Base-by-base conservation (phyloP, 2,329 filamentous ascomycete species). In the Fusarium nelsonii region DNA sequence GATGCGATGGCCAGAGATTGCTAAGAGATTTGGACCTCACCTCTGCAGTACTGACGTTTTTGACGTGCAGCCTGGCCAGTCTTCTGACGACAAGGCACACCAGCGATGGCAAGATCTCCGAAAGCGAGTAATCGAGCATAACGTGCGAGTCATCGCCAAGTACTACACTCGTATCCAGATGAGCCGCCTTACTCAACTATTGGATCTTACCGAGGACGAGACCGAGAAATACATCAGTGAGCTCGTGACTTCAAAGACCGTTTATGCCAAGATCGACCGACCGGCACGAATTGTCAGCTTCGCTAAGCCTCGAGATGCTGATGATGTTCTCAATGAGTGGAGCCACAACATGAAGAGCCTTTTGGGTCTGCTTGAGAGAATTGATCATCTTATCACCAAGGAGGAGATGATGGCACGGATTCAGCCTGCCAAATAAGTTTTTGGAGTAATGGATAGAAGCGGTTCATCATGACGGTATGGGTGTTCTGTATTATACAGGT, bases 321-420 rank as follows among this genome's bases (percentile, higher is more conserved):
- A 99, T 77, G 96, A 99, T 80, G 90, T 97, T 54, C 84, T 99
- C 76, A 99, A 99, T 78, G 96, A 99, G 82, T 99, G 96, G 96
- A 97, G 94, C 79, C 91, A 92, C 76, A 97, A 97, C 81, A 98
- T 97, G 93, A 97, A 96, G 90, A 94, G 91, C 77, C 82, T 97
- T 74, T 82, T 97, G 70, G 93, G 93, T 12, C 82, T 95, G 57
- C 78, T 97, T 77, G 94, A 97, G 85, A 88, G 94, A 68, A 97
- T 99, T 65, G 96, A 99, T 78, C 96, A 99, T 80, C 85, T 99
- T 75, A 99, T 99, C 77, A 99, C 97, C 57, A 98, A 98, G 86
- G 96, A 99, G 83, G 96, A 99, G 86, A 99, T 99, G 96, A 99
- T 99, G 96, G 96, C 96, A 40, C 88, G 94, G 63, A 98, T 99